Conservation (phyloP, 2,329 filamentous ascomycete species). For the Penicillium sp. region DNA sequence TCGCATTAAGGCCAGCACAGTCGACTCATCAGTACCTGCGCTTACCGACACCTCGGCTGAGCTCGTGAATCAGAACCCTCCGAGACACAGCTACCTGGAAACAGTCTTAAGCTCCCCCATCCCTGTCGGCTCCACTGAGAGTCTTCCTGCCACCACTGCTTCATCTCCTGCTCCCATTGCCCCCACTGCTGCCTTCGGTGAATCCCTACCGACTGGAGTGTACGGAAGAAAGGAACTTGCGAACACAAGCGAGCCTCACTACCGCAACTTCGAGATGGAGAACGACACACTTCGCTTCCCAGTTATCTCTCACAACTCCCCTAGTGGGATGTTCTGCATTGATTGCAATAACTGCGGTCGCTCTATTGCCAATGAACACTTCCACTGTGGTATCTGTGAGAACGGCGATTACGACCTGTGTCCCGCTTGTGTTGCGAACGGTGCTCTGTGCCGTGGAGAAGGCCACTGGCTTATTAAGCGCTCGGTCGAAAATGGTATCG, state of each 20-base stretch:
- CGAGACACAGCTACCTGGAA: conserved; percentile 43
- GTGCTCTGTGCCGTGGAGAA: conserved; percentile 73
- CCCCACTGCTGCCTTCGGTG: not conserved
- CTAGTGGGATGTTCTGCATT: conserved; percentile 67
- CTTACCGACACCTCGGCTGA: conserved; percentile 15
- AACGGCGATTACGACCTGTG: conserved; percentile 94
- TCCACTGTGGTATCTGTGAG: conserved; percentile 92
- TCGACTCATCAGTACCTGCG: conserved; percentile 26
- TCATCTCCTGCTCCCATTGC: conserved; percentile 4
- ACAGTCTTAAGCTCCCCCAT: conserved; percentile 40
- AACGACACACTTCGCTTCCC: conserved; percentile 32
- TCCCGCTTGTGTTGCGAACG: conserved; percentile 71
- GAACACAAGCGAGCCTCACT: conserved; percentile 14
- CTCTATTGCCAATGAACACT: conserved; percentile 79
- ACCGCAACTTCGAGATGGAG: conserved; percentile 30
- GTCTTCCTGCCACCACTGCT: conserved; percentile 10
- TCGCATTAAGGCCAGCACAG: conserved; percentile 71
- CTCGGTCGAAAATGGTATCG: conserved; percentile 72
- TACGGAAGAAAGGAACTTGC: not conserved
- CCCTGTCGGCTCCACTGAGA: conserved; percentile 17
- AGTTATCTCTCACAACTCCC: conserved; percentile 34
- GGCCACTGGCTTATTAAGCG: conserved; percentile 96
- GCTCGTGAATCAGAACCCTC: conserved; percentile 19
- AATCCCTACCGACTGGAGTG: not conserved
- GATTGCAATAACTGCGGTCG: conserved; percentile 90